A percentile compares a stretch with the other conserved stretches of the same genome.
phyloP scores from a whole-genome alignment of 2,329 filamentous ascomycete species.

The Colletotrichum liriopes region DNA sequence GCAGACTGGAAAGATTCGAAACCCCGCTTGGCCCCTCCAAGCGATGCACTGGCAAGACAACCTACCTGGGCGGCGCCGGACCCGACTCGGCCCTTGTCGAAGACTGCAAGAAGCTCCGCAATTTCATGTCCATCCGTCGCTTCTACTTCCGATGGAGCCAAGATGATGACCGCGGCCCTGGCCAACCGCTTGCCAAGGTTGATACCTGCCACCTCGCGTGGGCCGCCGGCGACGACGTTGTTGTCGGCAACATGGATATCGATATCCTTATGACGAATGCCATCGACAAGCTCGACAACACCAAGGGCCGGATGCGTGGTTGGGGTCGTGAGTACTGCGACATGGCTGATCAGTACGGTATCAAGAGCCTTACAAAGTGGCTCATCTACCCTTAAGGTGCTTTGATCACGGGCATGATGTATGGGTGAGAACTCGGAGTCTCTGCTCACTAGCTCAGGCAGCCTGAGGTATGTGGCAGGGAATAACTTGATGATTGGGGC shows the following conservation, averaged over 20 bases:
- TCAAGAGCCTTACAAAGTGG: conserved; percentile 7
- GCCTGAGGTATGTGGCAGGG: background rate
- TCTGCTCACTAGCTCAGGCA: too few relatives aligned
- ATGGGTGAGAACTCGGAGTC: background rate
- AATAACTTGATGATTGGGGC: background rate
- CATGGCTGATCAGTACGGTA: conserved; percentile 11
- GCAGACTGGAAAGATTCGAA: conserved; percentile 5
- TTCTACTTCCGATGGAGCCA: conserved; percentile 19
- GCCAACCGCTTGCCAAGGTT: conserved; percentile 27
- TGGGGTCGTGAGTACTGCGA: conserved; percentile 15
- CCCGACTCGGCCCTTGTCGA: conserved; percentile 23
- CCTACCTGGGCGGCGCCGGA: conserved; percentile 23
- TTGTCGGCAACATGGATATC: conserved; percentile 33
- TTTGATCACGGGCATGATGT: background rate
- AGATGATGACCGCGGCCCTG: background rate
- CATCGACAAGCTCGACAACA: conserved; percentile 22
- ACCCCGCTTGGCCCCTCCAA: conserved; percentile 31
- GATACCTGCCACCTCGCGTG: conserved; percentile 27
- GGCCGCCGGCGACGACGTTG: background rate
- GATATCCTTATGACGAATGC: conserved; percentile 16
- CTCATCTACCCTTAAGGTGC: conserved; percentile 7
- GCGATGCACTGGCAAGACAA: conserved; percentile 21
- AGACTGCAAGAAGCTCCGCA: conserved; percentile 29
- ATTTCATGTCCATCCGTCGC: conserved; percentile 20
- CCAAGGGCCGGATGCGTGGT: conserved; percentile 20